Base-by-base conservation (phyloP, 192 early-diverging fungal species). In the Lobosporangium transversale region DNA sequence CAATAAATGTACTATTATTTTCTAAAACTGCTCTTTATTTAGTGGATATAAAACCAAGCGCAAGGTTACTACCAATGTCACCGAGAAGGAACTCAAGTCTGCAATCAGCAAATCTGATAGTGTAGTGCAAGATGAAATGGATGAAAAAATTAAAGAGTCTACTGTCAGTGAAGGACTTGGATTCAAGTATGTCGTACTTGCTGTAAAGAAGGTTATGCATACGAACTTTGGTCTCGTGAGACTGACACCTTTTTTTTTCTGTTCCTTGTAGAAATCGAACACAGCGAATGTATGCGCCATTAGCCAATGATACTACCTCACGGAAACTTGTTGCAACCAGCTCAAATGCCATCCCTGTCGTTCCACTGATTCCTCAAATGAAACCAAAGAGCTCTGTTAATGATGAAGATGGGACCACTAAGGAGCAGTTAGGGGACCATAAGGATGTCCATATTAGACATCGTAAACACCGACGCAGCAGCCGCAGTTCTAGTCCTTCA, bases 21-120 rank as follows among this genome's bases (percentile, higher is more conserved):
- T 1, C 14, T 53, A 53, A 26, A 21, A 55, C 18, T 5, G 9
- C 24, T 45, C 3, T 52, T 62, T 40, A 7, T 48, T 29, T 80
- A 82, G 80, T 24, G 85, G 84, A 17, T 80, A 79, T 43, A 78
- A 78, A 49, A 80, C 70, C 43, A 81, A 75, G 17, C 66, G 75
- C 29, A 84, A 78, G 9, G 55, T 56, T 0, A 79, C 68, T 23
- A 80, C 80, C 4, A 71, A 73, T 58, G 81, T 87, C 0, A 84
- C 84, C 4, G 70, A 81, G 17, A 79, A 80, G 26, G 86, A 87
- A 15, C 57, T 87, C 7, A 69, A 80, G 18, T 56, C 79, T 20
- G 80, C 79, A 7, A 74, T 87, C 0, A 70, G 68, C n/a, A 68
- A 70, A 36, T 51, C 67, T 18, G 55, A 63, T 3, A 61, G 57